A percentile compares a stretch with the other conserved stretches of the same genome.
These are phyloP conservation scores for Primulina huaijiensis DNA, from an alignment of 257 asterid species.

Conservation along the genomic window DNA sequence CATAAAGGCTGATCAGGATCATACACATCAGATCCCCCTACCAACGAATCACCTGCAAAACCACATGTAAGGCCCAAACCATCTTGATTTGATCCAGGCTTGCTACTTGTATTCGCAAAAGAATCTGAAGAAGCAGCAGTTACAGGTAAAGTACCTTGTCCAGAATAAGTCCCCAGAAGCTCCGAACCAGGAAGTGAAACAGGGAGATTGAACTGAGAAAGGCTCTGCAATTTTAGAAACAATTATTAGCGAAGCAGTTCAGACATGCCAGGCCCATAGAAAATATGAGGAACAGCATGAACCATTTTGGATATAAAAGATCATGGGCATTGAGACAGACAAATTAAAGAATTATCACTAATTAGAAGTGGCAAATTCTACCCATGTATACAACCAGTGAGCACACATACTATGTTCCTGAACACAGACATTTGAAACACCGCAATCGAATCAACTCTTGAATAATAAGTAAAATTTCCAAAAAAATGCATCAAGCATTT, in stretches of 20 bases:
- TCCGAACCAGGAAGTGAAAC: conserved; percentile 61
- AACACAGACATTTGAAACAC: conserved; percentile 16
- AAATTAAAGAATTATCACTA: background rate
- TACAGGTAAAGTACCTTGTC: conserved; percentile 55
- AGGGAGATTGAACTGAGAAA: conserved; percentile 82
- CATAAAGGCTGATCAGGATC: conserved; percentile 99
- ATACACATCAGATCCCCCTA: conserved; percentile 69
- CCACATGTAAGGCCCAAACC: conserved; percentile 54
- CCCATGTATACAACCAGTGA: background rate
- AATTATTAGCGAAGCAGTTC: conserved; percentile 23
- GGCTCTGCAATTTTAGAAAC: conserved; percentile 59
- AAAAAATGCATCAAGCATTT: background rate
- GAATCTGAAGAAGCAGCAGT: conserved; percentile 35
- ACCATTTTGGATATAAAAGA: conserved; percentile 11
- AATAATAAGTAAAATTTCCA: background rate
- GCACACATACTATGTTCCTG: background rate
- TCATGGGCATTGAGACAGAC: conserved; percentile 6
- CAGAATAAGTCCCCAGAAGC: conserved; percentile 54
- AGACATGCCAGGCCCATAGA: conserved; percentile 5
- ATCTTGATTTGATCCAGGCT: conserved; percentile 45
- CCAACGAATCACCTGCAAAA: conserved; percentile 46
- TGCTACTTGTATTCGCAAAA: conserved; percentile 48
- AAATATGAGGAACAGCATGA: conserved; percentile 18
- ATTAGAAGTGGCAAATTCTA: background rate
- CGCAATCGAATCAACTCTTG: background rate